Conservation (phyloP, 441 rosid genomes). For the Bruguiera hainesii region DNA sequence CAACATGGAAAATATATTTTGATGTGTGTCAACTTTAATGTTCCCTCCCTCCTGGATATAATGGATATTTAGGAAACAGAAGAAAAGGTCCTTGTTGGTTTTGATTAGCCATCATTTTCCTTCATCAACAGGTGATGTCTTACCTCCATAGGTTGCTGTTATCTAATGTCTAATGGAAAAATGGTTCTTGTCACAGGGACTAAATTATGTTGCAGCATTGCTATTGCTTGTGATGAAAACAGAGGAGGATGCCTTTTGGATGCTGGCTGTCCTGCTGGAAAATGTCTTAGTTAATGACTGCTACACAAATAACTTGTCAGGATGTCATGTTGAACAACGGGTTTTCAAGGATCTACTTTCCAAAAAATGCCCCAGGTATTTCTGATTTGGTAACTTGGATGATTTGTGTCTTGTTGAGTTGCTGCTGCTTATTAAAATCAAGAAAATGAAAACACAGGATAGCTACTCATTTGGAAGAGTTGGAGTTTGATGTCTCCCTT, state of each 20-base stretch:
- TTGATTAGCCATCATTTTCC: neutral
- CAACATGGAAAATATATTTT: neutral
- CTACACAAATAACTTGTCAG: constrained; percentile 86
- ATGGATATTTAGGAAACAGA: neutral
- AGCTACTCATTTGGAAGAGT: constrained; percentile 79
- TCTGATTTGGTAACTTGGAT: neutral
- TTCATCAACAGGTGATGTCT: neutral
- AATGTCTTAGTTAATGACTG: constrained; percentile 94
- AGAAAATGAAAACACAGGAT: constrained; percentile 48
- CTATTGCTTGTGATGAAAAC: constrained; percentile 98
- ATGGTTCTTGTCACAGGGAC: constrained; percentile 48
- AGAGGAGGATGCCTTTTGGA: constrained; percentile 98
- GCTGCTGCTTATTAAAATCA: constrained; percentile 10
- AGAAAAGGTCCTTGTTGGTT: neutral
- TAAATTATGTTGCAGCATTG: constrained; percentile 93
- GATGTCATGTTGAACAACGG: constrained; percentile 97
- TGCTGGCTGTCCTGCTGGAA: constrained; percentile 93
- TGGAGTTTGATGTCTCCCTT: constrained; percentile 94
- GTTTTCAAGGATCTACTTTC: constrained; percentile 89
- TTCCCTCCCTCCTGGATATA: neutral
- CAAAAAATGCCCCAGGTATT: constrained; percentile 82
- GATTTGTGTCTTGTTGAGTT: constrained; percentile 2
- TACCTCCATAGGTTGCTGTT: neutral
- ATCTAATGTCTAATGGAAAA: constrained; percentile 3
- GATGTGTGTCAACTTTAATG: neutral